A percentile compares a stretch with the other conserved stretches of the same genome.
Evolutionary conservation across 2,329 filamentous ascomycete genomes (phyloP).

Genomic region (Alternaria sp.): DNA sequence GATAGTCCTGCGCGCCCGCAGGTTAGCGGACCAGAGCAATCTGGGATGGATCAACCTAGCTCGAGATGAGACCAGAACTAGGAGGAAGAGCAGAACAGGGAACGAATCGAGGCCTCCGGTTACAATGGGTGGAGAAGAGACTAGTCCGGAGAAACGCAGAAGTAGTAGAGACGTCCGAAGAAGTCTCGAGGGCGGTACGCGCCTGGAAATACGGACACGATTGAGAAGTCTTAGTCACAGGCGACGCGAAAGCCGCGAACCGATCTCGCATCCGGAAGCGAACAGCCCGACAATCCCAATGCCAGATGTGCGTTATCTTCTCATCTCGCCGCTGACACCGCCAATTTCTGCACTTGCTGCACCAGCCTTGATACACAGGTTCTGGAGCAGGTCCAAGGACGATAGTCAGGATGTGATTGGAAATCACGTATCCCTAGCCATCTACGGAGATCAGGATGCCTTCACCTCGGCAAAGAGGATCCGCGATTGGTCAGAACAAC

Average conservation of each 20-base stretch:
- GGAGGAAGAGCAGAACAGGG: slow-evolving; percentile 38
- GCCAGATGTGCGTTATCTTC: slow-evolving; percentile 51
- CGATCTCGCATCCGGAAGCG: slow-evolving; percentile 16
- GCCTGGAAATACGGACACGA: slow-evolving; percentile 46
- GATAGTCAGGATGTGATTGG: slow-evolving; percentile 30
- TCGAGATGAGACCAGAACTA: slow-evolving; percentile 33
- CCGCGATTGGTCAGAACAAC: slow-evolving; percentile 68
- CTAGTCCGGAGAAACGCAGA: slow-evolving; percentile 50
- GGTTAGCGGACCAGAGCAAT: slow-evolving; percentile 71
- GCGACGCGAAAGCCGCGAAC: slow-evolving; percentile 20
- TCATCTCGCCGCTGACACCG: slow-evolving; percentile 59
- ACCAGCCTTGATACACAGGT: slow-evolving; percentile 39
- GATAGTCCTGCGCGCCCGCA: slow-evolving; percentile 73
- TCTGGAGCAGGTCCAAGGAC: slow-evolving; percentile 37
- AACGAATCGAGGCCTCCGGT: slow-evolving; percentile 40
- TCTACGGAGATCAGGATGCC: slow-evolving; percentile 78
- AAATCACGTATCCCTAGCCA: slow-evolving; percentile 63
- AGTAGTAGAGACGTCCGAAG: slow-evolving; percentile 53
- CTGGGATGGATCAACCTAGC: slow-evolving; percentile 51
- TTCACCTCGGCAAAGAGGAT: slow-evolving; percentile 75
- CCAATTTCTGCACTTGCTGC: slow-evolving; percentile 53
- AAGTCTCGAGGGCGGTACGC: slow-evolving; percentile 44
- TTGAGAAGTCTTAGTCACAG: slow-evolving; percentile 44
- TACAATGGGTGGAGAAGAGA: slow-evolving; percentile 60
- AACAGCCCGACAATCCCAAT: slow-evolving; percentile 18